A percentile compares a stretch with the other conserved stretches of the same genome.
Conservation (phyloP, 202 grass and related monocot genomes). For the Tripidium arundinaceum region DNA sequence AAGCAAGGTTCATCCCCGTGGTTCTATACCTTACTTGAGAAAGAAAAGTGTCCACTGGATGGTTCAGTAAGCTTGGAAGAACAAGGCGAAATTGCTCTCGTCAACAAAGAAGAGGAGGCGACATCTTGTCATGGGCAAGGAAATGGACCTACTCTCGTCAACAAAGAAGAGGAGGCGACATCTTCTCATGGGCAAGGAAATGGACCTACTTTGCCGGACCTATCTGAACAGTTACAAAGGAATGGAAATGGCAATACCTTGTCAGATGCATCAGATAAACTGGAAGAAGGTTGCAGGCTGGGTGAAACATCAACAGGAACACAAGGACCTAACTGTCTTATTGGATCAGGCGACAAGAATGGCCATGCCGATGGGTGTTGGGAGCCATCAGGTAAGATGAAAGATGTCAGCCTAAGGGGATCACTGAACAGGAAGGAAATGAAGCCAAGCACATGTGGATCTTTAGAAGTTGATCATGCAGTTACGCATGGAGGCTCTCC, state of each 20-base stretch:
- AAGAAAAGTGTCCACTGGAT: background rate
- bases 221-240: background rate
- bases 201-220: background rate
- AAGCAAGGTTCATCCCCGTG: slow-evolving; percentile 49
- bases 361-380: background rate
- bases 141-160: background rate
- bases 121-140: background rate
- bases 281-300: slow-evolving; percentile 12
- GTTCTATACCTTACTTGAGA: slow-evolving; percentile 39
- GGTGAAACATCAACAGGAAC: slow-evolving; percentile 1
- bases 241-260: slow-evolving; percentile 19
- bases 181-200: background rate
- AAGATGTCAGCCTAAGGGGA: background rate
- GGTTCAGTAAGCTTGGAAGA: background rate
- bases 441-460: background rate
- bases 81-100: background rate
- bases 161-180: background rate
- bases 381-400: background rate
- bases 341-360: background rate
- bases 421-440: slow-evolving; percentile 13
- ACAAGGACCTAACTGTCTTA: background rate
- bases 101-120: background rate
- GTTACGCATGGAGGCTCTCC: background rate
- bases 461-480: background rate
- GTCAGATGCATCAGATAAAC: background rate